Evolutionary conservation across 176 grass and related monocot genomes (phyloP).

Genomic region (Neostapfia colusana): DNA sequence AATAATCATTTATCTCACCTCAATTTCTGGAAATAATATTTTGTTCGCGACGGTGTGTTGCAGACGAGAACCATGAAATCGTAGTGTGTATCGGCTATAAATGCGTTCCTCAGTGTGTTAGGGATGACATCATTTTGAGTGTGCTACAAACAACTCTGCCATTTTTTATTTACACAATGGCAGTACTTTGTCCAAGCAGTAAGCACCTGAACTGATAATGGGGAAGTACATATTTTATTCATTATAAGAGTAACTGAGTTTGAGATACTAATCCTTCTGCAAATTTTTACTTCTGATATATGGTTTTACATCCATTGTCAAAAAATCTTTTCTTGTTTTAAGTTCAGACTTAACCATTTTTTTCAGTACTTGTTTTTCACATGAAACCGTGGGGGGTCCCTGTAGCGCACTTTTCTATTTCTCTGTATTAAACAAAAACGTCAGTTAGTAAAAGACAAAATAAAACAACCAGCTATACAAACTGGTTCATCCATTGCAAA

Average conservation of each 20-base stretch:
- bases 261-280: slow-evolving; percentile 9
- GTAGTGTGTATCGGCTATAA: too few species aligned
- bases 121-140: too few species aligned
- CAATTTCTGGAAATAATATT: too few species aligned
- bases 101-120: too few species aligned
- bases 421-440: not conserved
- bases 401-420: not conserved
- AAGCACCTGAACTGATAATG: not conserved
- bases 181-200: slow-evolving; percentile 10
- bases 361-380: not conserved
- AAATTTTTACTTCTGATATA: slow-evolving; percentile 14
- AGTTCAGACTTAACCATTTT: not conserved
- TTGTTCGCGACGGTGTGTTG: too few species aligned
- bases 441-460: not conserved
- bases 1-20: too few species aligned
- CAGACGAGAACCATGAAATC: too few species aligned
- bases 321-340: not conserved
- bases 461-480: not conserved
- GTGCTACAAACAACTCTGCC: too few species aligned
- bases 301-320: not conserved
- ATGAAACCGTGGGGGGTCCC: not conserved
- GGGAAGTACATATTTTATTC: not conserved
- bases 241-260: slow-evolving; percentile 21
- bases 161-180: slow-evolving; percentile 7
- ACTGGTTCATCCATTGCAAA: not conserved